Base-by-base conservation (phyloP, 257 asterid species). In the Scutellaria minor region DNA sequence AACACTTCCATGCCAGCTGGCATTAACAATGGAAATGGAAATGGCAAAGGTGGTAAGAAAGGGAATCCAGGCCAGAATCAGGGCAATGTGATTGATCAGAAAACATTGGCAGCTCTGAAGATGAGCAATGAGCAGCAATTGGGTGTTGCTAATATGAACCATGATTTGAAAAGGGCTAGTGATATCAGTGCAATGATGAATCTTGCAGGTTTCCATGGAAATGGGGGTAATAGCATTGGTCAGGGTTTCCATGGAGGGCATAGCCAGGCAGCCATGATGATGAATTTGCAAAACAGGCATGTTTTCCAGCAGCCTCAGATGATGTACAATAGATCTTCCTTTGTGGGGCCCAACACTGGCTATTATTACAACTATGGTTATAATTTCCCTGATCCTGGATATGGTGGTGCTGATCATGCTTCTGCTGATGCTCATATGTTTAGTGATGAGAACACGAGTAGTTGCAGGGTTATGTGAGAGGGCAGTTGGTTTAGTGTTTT, bases 191-290 rank as follows among this genome's bases (percentile, higher is more conserved):
- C 85, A 3, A 78, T 86, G 90, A 92, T 88, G 93, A 87, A 86
- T 81, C 86, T 85, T 74, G 97, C 95, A 64, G 92, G 96, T 10
- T 87, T 89, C 50, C 82, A 87, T 60, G 96, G 90, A 1, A 81
- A 79, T 31, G 85, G 80, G 0, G 83, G 45, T 11, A 35, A 1
- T 20, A 82, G 63, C 31, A 66, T 50, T 22, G 46, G 75, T 55
- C 37, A 31, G 37, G 37, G 37, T 31, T 45, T 48, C 11, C 75
- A 15, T 5, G 42, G 59, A 14, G 3, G 88, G 35, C 85, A 68
- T 7, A 68, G 72, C 41, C 80, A 84, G 14, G 39, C 75, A 3
- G 24, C 64, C 1, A 10, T 60, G 66, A 20, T 48, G 75, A 67
- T 66, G 82, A 78, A 55, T 7, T 3, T 57, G 64, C 69, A 22